Conservation (phyloP, 495 filamentous ascomycete species). For the Xeromyces bisporus region DNA sequence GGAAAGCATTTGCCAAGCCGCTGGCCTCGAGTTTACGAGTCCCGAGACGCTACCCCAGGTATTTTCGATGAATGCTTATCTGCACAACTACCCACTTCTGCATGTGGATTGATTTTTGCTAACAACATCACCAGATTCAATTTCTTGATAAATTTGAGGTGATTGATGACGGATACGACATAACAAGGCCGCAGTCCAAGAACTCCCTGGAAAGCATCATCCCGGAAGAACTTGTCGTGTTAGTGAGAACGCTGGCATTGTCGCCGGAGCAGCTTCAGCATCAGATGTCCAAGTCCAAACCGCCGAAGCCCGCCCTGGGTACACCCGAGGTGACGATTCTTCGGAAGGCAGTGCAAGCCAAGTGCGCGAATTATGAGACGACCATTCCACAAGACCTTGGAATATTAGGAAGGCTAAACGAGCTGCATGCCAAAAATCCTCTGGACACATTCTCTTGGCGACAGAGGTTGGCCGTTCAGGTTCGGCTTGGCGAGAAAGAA, state of each 20-base stretch:
- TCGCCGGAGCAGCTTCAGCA: constrained; percentile 22
- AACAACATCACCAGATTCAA: constrained; percentile 15
- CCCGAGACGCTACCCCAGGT: constrained; percentile 28
- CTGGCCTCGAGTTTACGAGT: constrained; percentile 23
- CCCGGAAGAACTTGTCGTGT: constrained; percentile 30
- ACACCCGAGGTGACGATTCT: constrained; percentile 16
- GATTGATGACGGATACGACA: constrained; percentile 39
- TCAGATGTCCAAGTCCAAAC: constrained; percentile 25
- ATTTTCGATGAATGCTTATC: constrained; percentile 9
- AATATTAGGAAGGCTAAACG: constrained; percentile 24
- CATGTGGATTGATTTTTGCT: constrained; percentile 1
- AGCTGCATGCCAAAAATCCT: constrained; percentile 6
- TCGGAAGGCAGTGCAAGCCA: constrained; percentile 13
- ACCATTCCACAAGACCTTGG: constrained; percentile 43
- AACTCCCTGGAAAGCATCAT: constrained; percentile 23
- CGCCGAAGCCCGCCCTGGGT: constrained; percentile 24
- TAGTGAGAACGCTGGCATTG: constrained; percentile 30
- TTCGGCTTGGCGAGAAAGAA: constrained; percentile 67
- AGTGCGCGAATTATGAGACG: constrained; percentile 39
- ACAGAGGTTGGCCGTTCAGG: constrained; percentile 51
- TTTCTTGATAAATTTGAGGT: constrained; percentile 33
- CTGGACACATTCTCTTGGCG: constrained; percentile 19
- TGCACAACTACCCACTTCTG: constrained; percentile 2
- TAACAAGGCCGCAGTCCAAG: constrained; percentile 20
- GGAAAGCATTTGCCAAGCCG: constrained; percentile 33